Base-by-base conservation (phyloP, 176 grass and related monocot genomes). In the Tillandsia leiboldiana region DNA sequence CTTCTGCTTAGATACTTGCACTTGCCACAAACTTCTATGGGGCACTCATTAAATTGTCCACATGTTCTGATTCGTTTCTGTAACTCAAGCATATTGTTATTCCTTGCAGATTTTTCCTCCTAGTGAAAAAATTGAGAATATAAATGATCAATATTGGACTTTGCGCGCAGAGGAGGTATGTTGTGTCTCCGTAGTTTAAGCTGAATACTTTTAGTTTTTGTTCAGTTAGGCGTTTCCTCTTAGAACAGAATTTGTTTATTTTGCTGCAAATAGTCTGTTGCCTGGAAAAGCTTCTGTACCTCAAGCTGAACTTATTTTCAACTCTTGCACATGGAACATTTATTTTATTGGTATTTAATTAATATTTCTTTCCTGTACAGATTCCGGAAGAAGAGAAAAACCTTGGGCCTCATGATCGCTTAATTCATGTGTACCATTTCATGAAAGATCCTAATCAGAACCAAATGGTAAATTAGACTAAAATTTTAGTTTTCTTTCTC, bases 131-230 rank as follows among this genome's bases (percentile, higher is more conserved):
- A 96, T 96, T 79, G 93, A 96, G 65, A 96, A 96, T 82, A 92
- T 96, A 83, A 96, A 96, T 67, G 93, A 96, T 71, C 93, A 96
- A 82, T 96, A 96, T 80, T 96, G 93, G 93, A 96, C 93, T 9
- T 72, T 96, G 65, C 93, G 93, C 72, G 93, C 86, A 51, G 93
- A 96, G 80, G 93, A 96, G 86, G 93, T 96, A 54, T 71, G 79
- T 86, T 67, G 56, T 76, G 62, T 72, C 51, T 76, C 51, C 33
- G 17, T 57, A 12, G 13, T 56, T 22, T 67, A 54, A 42, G 33
- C 33, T 33, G 29, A 33, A 33, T 33, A 33, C 29, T 33, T 33
- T 24, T 24, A 14, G 26, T 51, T 50, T 66, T 33, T 66, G 26
- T 51, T 75, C 11, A 42, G 47, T 50, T 14, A 51, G 18, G 17